Base-by-base conservation (phyloP, 2,329 filamentous ascomycete genomes). In the Fusarium musae region DNA sequence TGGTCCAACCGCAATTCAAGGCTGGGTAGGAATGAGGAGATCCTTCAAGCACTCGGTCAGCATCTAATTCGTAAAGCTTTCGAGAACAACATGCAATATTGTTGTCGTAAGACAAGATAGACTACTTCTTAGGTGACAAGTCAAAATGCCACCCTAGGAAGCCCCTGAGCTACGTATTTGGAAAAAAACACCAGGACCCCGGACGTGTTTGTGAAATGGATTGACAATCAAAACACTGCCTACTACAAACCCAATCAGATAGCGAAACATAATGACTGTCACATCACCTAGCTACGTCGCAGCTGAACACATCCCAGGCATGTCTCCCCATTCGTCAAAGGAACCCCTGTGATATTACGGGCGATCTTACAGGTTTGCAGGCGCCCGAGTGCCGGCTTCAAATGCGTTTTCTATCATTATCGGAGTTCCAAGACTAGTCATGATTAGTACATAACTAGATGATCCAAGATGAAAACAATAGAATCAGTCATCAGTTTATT, bases 1-100 rank as follows among this genome's bases (percentile, higher is more conserved):
- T 74, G 68, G 72, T 44, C 75, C 75, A 76, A 76, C 70, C 59
- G 70, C 66, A 66, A 63, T 65, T 54, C 57, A 64, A 67, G 37
- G 56, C 39, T 64, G 43, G 58, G 58, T 63, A 49, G 58, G 58
- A 53, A 60, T 58, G 49, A 70, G 40, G 46, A 57, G 61, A 74
- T 74, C 65, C 68, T 74, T 67, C 63, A 70, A 69, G 63, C 50
- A 52, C 56, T 58, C 54, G 16, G 40, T 19, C 37, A 61, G 23
- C 30, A 44, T 39, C 19, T 34, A 34, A n/a, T 37, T 43, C 32
- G 21, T 16, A 49, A 61, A 61, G 7, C 42, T 52, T 28, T 64
- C 36, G 34, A 13, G 17, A 15, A 36, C 23, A 13, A 40, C 15
- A 13, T 54, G 36, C 19, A 54, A 47, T 23, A 11, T 42, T 42